A percentile compares a stretch with the other conserved stretches of the same genome.
Evolutionary conservation across 768 basidiomycete genomes (phyloP).

Genomic region (Kondoa malvinella): DNA sequence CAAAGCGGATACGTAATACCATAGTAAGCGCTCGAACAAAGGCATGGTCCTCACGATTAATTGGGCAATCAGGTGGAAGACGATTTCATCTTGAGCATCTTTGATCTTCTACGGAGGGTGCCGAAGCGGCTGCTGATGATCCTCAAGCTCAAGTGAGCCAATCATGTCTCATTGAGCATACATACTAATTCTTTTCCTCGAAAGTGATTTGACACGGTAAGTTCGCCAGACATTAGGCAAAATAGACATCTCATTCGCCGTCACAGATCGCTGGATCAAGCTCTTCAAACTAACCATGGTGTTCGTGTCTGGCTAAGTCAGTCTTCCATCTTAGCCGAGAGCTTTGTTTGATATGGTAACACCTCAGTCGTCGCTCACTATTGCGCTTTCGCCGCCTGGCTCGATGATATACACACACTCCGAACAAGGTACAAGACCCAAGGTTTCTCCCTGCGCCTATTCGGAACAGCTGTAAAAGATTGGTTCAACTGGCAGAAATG

Average conservation of each 20-base stretch:
- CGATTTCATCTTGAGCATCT: slow-evolving; percentile 65
- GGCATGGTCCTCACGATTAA: not conserved
- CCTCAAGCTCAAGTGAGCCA: slow-evolving; percentile 39
- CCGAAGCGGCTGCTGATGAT: slow-evolving; percentile 49
- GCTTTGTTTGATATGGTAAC: slow-evolving; percentile 39
- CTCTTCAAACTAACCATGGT: slow-evolving; percentile 60
- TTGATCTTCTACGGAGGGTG: slow-evolving; percentile 68
- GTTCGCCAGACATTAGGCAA: slow-evolving; percentile 14
- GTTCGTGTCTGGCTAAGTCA: slow-evolving; percentile 63
- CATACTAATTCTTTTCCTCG: not conserved
- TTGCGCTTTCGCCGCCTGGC: slow-evolving; percentile 13
- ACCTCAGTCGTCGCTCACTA: slow-evolving; percentile 15
- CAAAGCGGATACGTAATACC: slow-evolving; percentile 63
- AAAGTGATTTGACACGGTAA: slow-evolving; percentile 54
- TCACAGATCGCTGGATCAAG: slow-evolving; percentile 29
- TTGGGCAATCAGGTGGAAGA: slow-evolving; percentile 39
- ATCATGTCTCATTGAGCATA: not conserved
- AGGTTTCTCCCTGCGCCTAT: not conserved
- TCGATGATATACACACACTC: slow-evolving; percentile 12
- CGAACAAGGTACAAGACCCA: not conserved
- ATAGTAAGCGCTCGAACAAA: slow-evolving; percentile 37
- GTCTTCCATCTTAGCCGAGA: slow-evolving; percentile 41
- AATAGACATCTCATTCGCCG: slow-evolving; percentile 8
- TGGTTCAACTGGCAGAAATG: not conserved
- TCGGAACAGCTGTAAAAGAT: not conserved